Base-by-base conservation (phyloP, 179 eudicot genomes). In the Pouteria campechiana region DNA sequence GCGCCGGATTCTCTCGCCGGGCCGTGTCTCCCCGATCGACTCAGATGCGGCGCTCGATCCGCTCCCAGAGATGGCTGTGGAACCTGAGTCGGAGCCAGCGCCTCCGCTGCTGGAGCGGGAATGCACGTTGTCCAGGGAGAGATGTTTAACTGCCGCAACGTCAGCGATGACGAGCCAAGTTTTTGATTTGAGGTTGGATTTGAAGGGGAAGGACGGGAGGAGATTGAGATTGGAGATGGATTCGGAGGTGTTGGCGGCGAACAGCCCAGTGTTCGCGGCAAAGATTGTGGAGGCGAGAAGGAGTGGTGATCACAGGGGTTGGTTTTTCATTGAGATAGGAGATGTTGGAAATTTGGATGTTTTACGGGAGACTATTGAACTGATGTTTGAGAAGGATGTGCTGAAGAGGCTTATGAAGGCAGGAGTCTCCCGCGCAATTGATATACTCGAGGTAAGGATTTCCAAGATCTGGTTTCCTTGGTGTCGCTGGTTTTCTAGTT, bases 1-100 rank as follows among this genome's bases (percentile, higher is more conserved):
- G n/a, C 73, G 88, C 7, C 73, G 90, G 70, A 88, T 88, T 63
- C 76, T 88, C 47, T 88, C 97, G 3, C 97, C 97, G 14, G 97
- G 97, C 4, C 77, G 94, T 41, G 94, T 84, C 35, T 88, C 97
- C 7, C 97, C 97, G 2, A 79, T 88, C 29, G 80, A 79, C 27
- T 44, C 75, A 15, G 72, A 65, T 25, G 60, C 74, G 17, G 41
- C 52, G 25, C 45, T 18, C 34, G 59, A 52, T 7, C 12, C 55
- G 16, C 36, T 16, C n/a, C 58, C 21, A 38, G 58, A 23, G 23
- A 46, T 33, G 29, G 22, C 44, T 11, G 30, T 58, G 8, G 28
- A 48, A 36, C 50, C 71, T 20, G 11, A 52, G 6, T 14, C 52
- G 28, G 54, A 44, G 29, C 13, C 6, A 15, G 24, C 13, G 17